Evolutionary conservation across 768 basidiomycete genomes (phyloP), one percentile per base, ranked within the genome.

Genomic region (Hypholoma sublateritium): DNA sequence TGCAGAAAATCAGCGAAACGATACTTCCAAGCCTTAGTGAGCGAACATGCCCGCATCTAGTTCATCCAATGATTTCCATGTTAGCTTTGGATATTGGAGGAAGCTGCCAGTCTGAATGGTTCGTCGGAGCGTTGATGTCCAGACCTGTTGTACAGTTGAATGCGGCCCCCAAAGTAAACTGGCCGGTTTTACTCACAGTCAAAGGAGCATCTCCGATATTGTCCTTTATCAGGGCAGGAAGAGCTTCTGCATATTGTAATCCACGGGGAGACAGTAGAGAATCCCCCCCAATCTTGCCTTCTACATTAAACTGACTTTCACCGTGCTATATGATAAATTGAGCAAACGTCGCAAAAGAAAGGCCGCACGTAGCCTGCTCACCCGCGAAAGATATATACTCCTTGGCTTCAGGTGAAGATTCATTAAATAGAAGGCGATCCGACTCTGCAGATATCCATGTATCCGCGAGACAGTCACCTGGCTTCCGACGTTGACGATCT

Each of bases 1-100:
- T 79, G 16, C 12, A 17, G 17, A n/a, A 24, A 12, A 50, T 43
- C 25, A 11, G 56, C 48, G 21, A 22, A 34, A 42, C 16, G 36
- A 57, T 35, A 52, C 52, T 17, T 35, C 22, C 42, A 28, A 51
- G 22, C 28, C 14, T 37, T 5, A 34, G 37, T 36, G 11, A 24
- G 45, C 17, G 32, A 28, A 59, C 70, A n/a, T 57, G 74, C 77
- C 97, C 7, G 97, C 97, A 70, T 99, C 97, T 22, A 99, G 80
- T 72, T 99, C 97, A 65, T 99, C 97, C 51, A 99, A 75, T 1
- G 93, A 94, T 71, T 99, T 99, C 97, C 97, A 99, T 3, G 96
- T 98, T 60, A 98, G 76, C 65, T 98, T 97, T 45, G 87, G 80
- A 67, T 93, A 98, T 1, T 89, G 86, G 16, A 99, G 78, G 59